A percentile compares a stretch with the other conserved stretches of the same genome.
These are phyloP conservation scores for Blepharisma japonicum DNA, from an alignment of 73 alveolate genomes.

Conservation along the genomic window DNA sequence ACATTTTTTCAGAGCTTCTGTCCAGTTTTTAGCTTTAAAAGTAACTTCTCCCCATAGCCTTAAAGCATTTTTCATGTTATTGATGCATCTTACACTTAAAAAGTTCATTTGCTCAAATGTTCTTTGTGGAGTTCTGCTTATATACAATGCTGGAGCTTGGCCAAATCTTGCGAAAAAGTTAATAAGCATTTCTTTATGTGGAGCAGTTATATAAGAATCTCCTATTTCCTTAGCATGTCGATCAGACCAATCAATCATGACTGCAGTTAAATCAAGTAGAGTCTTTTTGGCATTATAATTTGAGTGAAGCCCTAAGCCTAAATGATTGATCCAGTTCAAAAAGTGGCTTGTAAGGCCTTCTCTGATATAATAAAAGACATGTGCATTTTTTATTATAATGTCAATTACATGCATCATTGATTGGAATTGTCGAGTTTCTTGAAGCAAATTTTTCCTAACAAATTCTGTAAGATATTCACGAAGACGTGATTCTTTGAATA, in stretches of 20 bases:
- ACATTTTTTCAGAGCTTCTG: conserved; percentile 28
- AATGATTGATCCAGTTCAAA: conserved; percentile 15
- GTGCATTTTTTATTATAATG: conserved; percentile 1
- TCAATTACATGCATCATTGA: conserved; percentile 21
- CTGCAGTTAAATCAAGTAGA: conserved; percentile 6
- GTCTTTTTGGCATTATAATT: conserved; percentile 25
- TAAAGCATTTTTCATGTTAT: conserved; percentile 25
- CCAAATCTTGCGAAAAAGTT: conserved; percentile 31
- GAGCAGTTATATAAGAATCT: conserved; percentile 1
- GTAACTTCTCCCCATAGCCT: conserved; percentile 26
- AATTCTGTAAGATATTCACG: conserved; percentile 7
- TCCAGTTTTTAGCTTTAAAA: conserved; percentile 31
- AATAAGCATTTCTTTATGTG: conserved; percentile 25
- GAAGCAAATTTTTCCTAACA: conserved; percentile 1
- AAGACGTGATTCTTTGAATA: neutral
- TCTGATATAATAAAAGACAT: conserved; percentile 10
- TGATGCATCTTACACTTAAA: conserved; percentile 21
- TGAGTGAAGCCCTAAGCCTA: conserved; percentile 27
- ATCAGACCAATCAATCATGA: conserved; percentile 14
- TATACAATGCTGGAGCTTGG: conserved; percentile 28
- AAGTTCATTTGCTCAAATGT: conserved; percentile 27
- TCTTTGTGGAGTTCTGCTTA: conserved; percentile 16
- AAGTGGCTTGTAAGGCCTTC: conserved; percentile 23
- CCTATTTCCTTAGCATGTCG: neutral
- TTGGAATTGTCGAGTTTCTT: conserved; percentile 29